Percentiles rank a stretch among this genome's conserved stretches.
phyloP scores from a whole-genome alignment of 768 basidiomycete genomes.

The Gloeostereum incarnatum region DNA sequence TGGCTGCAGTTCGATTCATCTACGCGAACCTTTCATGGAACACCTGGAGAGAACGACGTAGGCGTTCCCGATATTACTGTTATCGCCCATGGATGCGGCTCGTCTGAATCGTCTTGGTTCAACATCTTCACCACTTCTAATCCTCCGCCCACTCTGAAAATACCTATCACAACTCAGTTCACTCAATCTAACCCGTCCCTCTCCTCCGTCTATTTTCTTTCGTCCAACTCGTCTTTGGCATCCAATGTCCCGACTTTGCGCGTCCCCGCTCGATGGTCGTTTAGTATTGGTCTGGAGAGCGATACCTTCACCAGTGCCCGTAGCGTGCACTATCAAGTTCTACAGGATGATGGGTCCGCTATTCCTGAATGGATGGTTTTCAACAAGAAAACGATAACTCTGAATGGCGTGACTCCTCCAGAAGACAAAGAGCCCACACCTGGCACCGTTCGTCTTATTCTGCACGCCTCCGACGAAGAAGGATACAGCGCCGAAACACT shows the following conservation, averaged over 20 bases:
- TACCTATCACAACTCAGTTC: slow-evolving; percentile 54
- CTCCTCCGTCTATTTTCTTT: slow-evolving; percentile 67
- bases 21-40: slow-evolving; percentile 58
- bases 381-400: slow-evolving; percentile 55
- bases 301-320: slow-evolving; percentile 42
- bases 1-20: slow-evolving; percentile 73
- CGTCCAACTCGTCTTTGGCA: slow-evolving; percentile 47
- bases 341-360: slow-evolving; percentile 54
- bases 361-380: slow-evolving; percentile 75
- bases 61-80: slow-evolving; percentile 55
- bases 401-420: slow-evolving; percentile 69
- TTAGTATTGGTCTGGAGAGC: slow-evolving; percentile 76
- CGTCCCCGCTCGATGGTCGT: slow-evolving; percentile 79
- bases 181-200: slow-evolving; percentile 48
- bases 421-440: slow-evolving; percentile 27
- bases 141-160: slow-evolving; percentile 43
- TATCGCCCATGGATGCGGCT: slow-evolving; percentile 46
- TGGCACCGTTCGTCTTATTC: slow-evolving; percentile 38
- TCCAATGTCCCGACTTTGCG: slow-evolving; percentile 48
- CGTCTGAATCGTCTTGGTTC: slow-evolving; percentile 42
- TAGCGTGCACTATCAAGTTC: slow-evolving; percentile 54
- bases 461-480: slow-evolving; percentile 65
- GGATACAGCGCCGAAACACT: slow-evolving; percentile 58
- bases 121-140: slow-evolving; percentile 47
- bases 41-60: slow-evolving; percentile 51